Evolutionary conservation across 2,329 filamentous ascomycete species (phyloP), one percentile per base, ranked within the genome.

Genomic region (Ophiostoma perfectum): DNA sequence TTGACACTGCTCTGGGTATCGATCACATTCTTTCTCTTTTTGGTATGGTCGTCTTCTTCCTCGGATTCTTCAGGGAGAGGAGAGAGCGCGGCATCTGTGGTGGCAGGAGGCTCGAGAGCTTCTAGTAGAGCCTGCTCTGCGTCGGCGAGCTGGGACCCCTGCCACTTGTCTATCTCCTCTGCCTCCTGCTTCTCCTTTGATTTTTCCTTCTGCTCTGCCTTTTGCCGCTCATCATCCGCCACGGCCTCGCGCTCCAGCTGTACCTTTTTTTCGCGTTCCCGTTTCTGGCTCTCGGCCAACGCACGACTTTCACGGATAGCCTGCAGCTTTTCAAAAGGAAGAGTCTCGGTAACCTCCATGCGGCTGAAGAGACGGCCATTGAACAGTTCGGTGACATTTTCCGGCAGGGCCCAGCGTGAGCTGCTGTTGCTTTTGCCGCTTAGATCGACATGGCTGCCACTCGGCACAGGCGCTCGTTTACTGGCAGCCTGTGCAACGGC

Each of bases 261-360:
- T 58, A 65, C 66, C n/a, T 60, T 45, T 6, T 72, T 67, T 11
- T 66, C 64, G 44, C 60, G 47, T n/a, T 70, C 66, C 16, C 47
- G 36, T 36, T 67, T 18, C 38, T 70, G 70, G 39, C 60, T 41
- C 71, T 45, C 73, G 68, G 77, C 76, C 39, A 77, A 77, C 49
- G 78, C 75, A 18, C 79, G 76, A 67, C 77, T 80, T 73, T 75
- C 77, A 65, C 78, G 80, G 36, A 82, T 78, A 65, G 80, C 78
- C 71, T 84, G 80, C 38, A 87, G 77, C 49, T 81, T 81, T 45
- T 80, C 79, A 18, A 84, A 81, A 11, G 84, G 83, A 12, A 87
- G 75, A 78, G 87, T 85, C 76, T 88, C 86, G 66, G 87, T 83
- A 0, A 81, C 85, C 70, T 88, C 84, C 67, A 84, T 79, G 64